Evolutionary conservation across 176 grass and related monocot genomes (phyloP).

Genomic region (Musa beccarii): DNA sequence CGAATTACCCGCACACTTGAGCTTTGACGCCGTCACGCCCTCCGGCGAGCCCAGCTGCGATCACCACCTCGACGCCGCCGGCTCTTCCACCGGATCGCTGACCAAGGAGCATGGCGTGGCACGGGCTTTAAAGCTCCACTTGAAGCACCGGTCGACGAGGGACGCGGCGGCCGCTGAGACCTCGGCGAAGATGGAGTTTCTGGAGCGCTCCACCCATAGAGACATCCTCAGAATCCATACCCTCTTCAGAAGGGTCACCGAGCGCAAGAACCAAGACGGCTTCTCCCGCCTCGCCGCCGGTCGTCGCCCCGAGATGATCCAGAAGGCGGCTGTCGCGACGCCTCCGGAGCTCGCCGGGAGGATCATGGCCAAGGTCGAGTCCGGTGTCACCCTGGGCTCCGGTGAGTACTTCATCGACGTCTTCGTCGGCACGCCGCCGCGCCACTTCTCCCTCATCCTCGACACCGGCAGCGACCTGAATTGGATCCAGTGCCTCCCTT

Average conservation of each 20-base stretch:
- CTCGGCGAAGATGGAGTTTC: constrained; percentile 24
- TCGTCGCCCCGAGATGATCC: background rate
- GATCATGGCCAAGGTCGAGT: constrained; percentile 62
- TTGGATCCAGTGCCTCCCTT: constrained; percentile 89
- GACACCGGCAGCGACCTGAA: constrained; percentile 97
- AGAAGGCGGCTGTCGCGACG: background rate
- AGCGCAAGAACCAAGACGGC: background rate
- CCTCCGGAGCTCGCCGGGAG: constrained; percentile 39
- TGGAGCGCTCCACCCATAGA: constrained; percentile 34
- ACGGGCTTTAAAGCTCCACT: constrained; percentile 48
- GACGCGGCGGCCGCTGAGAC: constrained; percentile 14
- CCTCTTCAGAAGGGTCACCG: constrained; percentile 18
- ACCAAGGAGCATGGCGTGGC: background rate
- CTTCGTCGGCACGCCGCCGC: constrained; percentile 78
- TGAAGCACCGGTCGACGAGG: constrained; percentile 25
- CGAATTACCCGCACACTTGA: constrained; percentile 3
- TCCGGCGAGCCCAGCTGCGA: background rate
- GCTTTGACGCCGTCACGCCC: background rate
- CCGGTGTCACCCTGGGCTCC: constrained; percentile 64
- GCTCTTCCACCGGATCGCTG: background rate
- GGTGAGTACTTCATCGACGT: constrained; percentile 86
- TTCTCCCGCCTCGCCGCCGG: background rate
- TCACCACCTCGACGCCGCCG: background rate
- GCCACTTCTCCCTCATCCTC: constrained; percentile 70
- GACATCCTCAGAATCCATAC: constrained; percentile 53